These are phyloP conservation scores for Microthlaspi erraticum DNA, from an alignment of 345 rosid genomes.

Conservation along the genomic window DNA sequence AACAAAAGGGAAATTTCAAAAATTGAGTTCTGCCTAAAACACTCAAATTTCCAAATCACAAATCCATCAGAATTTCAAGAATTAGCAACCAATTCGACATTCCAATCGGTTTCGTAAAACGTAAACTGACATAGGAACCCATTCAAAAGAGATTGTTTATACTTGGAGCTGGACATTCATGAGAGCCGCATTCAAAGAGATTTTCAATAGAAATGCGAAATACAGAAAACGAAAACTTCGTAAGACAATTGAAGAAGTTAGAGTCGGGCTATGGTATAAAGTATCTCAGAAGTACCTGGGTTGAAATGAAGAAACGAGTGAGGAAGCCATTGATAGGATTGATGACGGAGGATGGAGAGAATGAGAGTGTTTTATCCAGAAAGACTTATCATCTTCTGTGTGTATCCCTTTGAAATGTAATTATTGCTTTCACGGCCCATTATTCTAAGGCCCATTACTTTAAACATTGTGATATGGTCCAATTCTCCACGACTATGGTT, in stretches of 20 bases:
- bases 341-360: constrained; percentile 25
- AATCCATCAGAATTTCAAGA: neutral
- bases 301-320: constrained; percentile 62
- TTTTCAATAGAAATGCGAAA: neutral
- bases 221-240: constrained; percentile 2
- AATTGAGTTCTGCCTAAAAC: neutral
- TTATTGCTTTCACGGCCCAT: constrained; percentile 29
- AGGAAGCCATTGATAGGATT: constrained; percentile 63
- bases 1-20: neutral
- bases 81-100: neutral
- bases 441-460: neutral
- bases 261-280: neutral
- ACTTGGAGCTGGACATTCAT: neutral
- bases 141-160: neutral
- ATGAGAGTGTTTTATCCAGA: constrained; percentile 33
- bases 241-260: neutral
- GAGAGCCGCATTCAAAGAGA: constrained; percentile 25
- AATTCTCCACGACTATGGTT: neutral
- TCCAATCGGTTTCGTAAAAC: neutral
- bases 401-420: neutral
- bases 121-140: neutral
- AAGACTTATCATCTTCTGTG: constrained; percentile 28
- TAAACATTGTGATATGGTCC: neutral
- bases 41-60: neutral
- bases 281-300: constrained; percentile 51